A percentile compares a stretch with the other conserved stretches of the same genome.
Conservation (phyloP, 2,329 filamentous ascomycete genomes). For the Colletotrichum echinochloae region DNA sequence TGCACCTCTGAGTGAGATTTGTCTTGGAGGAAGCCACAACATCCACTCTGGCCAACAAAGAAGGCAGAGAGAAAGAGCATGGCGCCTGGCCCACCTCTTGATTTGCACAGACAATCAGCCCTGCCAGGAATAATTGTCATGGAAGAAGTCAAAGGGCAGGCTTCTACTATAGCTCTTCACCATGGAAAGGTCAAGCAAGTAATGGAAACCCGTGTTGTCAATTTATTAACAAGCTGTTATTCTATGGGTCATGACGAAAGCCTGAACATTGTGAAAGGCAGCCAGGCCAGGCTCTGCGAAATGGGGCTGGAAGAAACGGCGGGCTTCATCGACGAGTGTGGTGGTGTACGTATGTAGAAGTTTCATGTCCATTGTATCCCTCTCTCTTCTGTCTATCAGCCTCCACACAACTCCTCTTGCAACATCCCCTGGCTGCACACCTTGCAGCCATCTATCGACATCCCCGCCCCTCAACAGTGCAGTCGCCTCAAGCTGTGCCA, state of each 20-base stretch:
- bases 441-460: constrained; percentile 7
- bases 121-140: no score
- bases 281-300: neutral
- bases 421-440: constrained; percentile 8
- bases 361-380: constrained; percentile 41
- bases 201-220: neutral
- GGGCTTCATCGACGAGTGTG: constrained; percentile 3
- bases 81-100: neutral
- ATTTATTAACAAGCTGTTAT: constrained; percentile 2
- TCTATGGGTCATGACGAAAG: neutral
- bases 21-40: neutral
- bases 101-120: neutral
- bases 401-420: constrained; percentile 37
- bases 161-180: neutral
- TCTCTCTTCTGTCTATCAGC: constrained; percentile 38
- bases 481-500: constrained; percentile 34
- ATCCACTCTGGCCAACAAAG: neutral
- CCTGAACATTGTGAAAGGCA: neutral
- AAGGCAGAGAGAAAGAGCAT: neutral
- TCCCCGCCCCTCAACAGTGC: constrained; percentile 27
- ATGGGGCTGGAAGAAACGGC: neutral
- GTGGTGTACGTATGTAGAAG: constrained; percentile 30
- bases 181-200: neutral
- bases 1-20: neutral
- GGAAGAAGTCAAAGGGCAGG: neutral